Base-by-base conservation (phyloP, 106 monocot genomes). In the Gastrodia elata region DNA sequence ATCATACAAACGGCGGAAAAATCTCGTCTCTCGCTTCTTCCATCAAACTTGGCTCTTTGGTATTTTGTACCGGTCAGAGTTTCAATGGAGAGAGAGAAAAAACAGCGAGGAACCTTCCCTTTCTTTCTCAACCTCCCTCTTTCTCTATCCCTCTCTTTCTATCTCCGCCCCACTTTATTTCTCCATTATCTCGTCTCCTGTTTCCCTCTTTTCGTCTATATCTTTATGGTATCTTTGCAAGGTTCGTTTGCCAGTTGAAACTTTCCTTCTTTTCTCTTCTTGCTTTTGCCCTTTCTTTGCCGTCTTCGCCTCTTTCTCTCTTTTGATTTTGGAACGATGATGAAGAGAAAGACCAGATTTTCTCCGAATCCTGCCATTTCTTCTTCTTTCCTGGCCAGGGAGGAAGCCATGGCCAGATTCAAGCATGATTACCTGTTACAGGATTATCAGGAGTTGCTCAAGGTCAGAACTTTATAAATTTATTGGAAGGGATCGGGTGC, bases 371-470 rank as follows among this genome's bases (percentile, higher is more conserved):
- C 71, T 41, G 64, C 75, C 28, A 39, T 56, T 3, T 25, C 68
- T 28, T 22, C 15, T 38, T 75, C 70, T 46, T 84, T 39, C 61
- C 65, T 70, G 20, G 65, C 10, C 11, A 68, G 79, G 35, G 76
- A 72, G 56, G 79, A 70, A 39, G 70, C 70, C 49, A 79, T 67
- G 71, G 67, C 70, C 11, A 38, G 74, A 76, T 56, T 76, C 56
- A 79, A 64, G 75, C 76, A 76, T 65, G 65, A 42, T 40, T 75
- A 59, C 68, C 67, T 83, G 64, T 57, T 75, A 38, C 79, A 48
- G 76, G 83, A 83, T 48, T 83, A 83, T n/a, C 52, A 74, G 71
- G 79, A 79, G 13, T 71, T 83, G 34, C 22, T 72, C 3, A 83
- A 83, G 79, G 83, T 83, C 40, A 79, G 41, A 76, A 6, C 57